phyloP scores from a whole-genome alignment of 768 basidiomycete genomes.

The Tulasnella sp. region DNA sequence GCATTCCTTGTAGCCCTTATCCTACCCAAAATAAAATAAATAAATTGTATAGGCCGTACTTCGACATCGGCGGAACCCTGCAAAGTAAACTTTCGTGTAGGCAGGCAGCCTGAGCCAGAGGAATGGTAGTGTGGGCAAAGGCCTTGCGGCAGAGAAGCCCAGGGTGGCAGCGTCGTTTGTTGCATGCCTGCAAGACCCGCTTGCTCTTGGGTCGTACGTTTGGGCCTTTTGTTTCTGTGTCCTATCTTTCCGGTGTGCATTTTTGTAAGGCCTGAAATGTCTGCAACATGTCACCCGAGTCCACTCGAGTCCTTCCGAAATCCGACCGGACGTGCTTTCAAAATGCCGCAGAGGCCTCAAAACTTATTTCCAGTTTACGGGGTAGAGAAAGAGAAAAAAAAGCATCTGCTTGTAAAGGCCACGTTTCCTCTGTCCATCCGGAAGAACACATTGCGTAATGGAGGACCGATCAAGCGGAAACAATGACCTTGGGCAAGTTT shows the following conservation, averaged over 20 bases:
- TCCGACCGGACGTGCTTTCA: not conserved
- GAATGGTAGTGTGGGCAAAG: not conserved
- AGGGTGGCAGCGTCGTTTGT: not conserved
- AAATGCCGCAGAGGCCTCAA: not conserved
- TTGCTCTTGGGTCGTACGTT: not conserved
- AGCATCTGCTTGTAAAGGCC: not conserved
- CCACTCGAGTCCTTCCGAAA: constrained; percentile 4
- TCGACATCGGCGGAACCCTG: not conserved
- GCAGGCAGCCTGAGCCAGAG: not conserved
- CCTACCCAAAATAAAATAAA: not conserved
- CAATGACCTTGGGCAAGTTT: not conserved
- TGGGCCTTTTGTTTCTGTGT: too few species aligned
- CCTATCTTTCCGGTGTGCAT: not conserved
- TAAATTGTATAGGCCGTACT: not conserved
- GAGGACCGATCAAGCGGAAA: not conserved
- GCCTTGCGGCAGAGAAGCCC: constrained; percentile 14
- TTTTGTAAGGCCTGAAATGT: not conserved
- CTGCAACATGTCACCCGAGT: not conserved
- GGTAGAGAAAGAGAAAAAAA: not conserved
- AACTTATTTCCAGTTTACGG: constrained; percentile 5
- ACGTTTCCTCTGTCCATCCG: not conserved
- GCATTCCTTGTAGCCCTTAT: constrained; percentile 13
- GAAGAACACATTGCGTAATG: not conserved
- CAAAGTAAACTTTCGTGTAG: not conserved
- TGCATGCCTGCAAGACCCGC: not conserved